Conservation (phyloP, 2,329 filamentous ascomycete species). For the Aspergillus intermedius region DNA sequence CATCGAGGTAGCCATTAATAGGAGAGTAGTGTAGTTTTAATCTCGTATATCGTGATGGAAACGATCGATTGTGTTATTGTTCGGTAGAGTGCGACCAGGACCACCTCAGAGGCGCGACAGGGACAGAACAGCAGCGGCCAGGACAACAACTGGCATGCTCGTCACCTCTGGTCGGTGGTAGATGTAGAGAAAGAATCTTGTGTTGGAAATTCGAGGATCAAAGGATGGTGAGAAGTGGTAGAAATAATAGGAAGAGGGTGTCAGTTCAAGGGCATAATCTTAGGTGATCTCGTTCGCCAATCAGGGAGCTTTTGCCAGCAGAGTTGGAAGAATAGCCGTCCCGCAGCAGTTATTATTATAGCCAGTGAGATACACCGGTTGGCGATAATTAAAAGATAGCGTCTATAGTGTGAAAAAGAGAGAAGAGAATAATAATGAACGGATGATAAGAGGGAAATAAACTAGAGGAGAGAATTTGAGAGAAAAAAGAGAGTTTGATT, state of each 20-base stretch:
- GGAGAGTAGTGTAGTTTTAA: constrained; percentile 1
- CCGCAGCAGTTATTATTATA: not conserved
- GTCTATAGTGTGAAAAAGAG: not conserved
- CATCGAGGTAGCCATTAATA: constrained; percentile 14
- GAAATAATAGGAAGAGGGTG: not conserved
- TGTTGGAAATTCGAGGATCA: not conserved
- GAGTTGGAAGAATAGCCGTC: not conserved
- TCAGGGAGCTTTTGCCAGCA: not conserved
- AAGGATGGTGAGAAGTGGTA: not conserved
- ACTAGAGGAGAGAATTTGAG: not conserved
- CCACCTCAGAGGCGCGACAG: constrained; percentile 17
- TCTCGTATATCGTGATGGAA: not conserved
- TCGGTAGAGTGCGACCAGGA: constrained; percentile 13
- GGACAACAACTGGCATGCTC: constrained; percentile 19
- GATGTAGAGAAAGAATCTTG: not conserved
- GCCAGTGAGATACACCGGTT: not conserved
- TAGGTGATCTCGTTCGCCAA: not conserved
- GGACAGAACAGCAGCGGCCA: constrained; percentile 11
- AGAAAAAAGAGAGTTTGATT: not conserved
- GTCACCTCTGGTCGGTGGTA: not conserved
- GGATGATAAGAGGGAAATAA: not conserved
- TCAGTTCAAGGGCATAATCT: not conserved
- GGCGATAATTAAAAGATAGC: not conserved
- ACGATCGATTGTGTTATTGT: not conserved
- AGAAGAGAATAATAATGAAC: not conserved